A percentile compares a stretch with the other conserved stretches of the same genome.
phyloP scores from a whole-genome alignment of 1,284 basidiomycete genomes.

The Bondarzewia mesenterica region DNA sequence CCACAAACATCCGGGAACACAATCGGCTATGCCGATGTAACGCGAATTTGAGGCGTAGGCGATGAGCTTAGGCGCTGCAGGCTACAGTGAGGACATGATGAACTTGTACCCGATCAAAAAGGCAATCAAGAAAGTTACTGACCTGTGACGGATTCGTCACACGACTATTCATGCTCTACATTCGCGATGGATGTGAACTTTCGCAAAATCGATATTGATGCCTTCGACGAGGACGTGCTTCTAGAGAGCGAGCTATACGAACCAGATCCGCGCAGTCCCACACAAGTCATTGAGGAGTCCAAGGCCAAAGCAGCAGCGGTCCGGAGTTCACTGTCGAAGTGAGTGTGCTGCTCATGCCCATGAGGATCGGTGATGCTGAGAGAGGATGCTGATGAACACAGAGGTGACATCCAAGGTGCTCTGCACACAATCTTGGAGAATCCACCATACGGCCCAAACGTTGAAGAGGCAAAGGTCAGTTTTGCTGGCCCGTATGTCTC shows the following conservation, averaged over 20 bases:
- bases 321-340: conserved; percentile 70
- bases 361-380: background rate
- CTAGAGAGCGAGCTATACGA: conserved; percentile 83
- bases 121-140: background rate
- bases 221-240: conserved; percentile 87
- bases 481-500: background rate
- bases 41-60: too few relatives aligned
- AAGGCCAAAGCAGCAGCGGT: conserved; percentile 71
- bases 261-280: conserved; percentile 75
- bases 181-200: conserved; percentile 72
- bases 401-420: conserved; percentile 71
- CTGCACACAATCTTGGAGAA: conserved; percentile 64
- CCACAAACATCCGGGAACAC: too few relatives aligned
- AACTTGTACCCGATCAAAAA: background rate
- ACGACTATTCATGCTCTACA: background rate
- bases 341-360: conserved; percentile 18
- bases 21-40: too few relatives aligned
- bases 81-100: too few relatives aligned
- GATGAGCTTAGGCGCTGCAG: too few relatives aligned
- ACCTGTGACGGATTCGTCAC: background rate
- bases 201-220: conserved; percentile 92
- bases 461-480: conserved; percentile 84
- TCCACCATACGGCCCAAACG: conserved; percentile 78
- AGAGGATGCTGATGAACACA: conserved; percentile 18
- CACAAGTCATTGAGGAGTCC: conserved; percentile 69